Conservation (phyloP, 768 basidiomycete genomes). For the Mycena pura region DNA sequence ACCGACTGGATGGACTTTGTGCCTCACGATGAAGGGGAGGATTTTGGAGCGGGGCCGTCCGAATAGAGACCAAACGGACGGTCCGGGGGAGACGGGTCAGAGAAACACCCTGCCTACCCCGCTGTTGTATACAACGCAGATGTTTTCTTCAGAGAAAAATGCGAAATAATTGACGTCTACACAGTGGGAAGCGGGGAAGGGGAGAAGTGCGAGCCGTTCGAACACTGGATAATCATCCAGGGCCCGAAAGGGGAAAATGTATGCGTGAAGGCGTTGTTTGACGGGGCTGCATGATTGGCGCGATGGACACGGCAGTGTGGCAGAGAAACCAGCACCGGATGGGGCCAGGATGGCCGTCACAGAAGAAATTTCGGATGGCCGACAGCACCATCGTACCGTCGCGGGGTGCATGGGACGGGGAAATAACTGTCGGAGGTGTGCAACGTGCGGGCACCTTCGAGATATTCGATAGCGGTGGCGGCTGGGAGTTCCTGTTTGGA, state of each 20-base stretch:
- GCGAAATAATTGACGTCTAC: constrained; percentile 7
- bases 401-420: constrained; percentile 28
- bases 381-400: constrained; percentile 32
- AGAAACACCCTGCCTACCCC: constrained; percentile 10
- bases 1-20: constrained; percentile 18
- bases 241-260: constrained; percentile 26
- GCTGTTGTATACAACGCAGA: neutral
- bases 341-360: constrained; percentile 18
- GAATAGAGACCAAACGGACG: constrained; percentile 21
- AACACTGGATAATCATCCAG: constrained; percentile 25
- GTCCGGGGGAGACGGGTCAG: constrained; percentile 3
- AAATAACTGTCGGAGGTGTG: constrained; percentile 20
- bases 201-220: constrained; percentile 27
- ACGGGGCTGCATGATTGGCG: constrained; percentile 41
- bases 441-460: constrained; percentile 18
- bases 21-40: constrained; percentile 29
- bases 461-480: constrained; percentile 31
- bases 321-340: constrained; percentile 20
- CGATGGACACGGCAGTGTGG: constrained; percentile 30
- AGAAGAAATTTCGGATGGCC: constrained; percentile 38
- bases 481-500: constrained; percentile 24
- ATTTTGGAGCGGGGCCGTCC: constrained; percentile 31
- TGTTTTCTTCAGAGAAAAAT: constrained; percentile 1
- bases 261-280: constrained; percentile 27
- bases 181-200: constrained; percentile 12